These are phyloP conservation scores for Yamadazyma paraphyllophila DNA, from an alignment of 805 yeast genomes.

Conservation along the genomic window DNA sequence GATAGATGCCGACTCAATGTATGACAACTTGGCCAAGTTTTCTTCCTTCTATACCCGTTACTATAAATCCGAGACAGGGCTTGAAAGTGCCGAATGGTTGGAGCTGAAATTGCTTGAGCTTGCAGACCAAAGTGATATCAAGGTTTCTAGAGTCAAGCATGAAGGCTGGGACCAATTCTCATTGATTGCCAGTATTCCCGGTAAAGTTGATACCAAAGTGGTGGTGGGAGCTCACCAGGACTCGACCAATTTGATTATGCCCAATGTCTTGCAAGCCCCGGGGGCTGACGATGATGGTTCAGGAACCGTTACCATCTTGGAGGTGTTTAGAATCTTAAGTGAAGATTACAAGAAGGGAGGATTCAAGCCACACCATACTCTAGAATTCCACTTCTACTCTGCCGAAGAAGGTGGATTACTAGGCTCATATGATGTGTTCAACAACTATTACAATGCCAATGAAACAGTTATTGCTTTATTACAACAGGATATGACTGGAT, in stretches of 20 bases:
- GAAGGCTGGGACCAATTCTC: constrained; percentile 76
- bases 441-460: constrained; percentile 43
- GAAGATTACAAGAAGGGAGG: constrained; percentile 31
- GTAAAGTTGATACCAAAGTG: constrained; percentile 49
- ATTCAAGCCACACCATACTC: constrained; percentile 61
- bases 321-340: constrained; percentile 65
- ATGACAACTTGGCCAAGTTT: constrained; percentile 56
- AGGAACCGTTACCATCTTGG: constrained; percentile 77
- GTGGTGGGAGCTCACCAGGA: constrained; percentile 91
- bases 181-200: constrained; percentile 65
- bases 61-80: constrained; percentile 71
- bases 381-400: constrained; percentile 92
- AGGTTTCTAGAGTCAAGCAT: constrained; percentile 56
- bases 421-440: constrained; percentile 80
- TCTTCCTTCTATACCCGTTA: constrained; percentile 74
- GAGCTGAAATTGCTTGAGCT: constrained; percentile 46
- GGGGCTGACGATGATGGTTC: constrained; percentile 97
- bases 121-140: constrained; percentile 24
- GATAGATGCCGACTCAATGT: constrained; percentile 49
- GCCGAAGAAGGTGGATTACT: constrained; percentile 93
- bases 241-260: constrained; percentile 71
- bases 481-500: constrained; percentile 96
- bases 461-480: constrained; percentile 74
- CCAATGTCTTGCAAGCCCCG: constrained; percentile 69
- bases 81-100: constrained; percentile 71